These are phyloP conservation scores for Botrytis squamosa DNA, from an alignment of 2,329 filamentous ascomycete genomes.

Conservation along the genomic window DNA sequence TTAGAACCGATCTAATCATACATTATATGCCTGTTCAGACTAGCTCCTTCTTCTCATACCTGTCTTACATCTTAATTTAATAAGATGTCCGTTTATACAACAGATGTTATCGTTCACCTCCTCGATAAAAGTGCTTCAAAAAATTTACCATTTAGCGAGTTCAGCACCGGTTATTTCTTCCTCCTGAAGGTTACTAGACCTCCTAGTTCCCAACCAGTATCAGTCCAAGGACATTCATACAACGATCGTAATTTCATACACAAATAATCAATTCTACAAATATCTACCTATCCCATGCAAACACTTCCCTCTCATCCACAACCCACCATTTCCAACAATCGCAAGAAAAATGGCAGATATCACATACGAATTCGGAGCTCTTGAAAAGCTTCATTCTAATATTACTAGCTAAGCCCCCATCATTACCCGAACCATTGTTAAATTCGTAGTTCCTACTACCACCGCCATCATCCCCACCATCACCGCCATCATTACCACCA, in stretches of 20 bases:
- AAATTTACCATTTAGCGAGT: not conserved
- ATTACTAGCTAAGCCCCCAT: not conserved
- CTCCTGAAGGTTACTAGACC: not conserved
- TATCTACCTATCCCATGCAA: not conserved
- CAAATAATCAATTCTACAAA: not conserved
- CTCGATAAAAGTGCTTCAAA: not conserved
- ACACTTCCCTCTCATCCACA: not conserved
- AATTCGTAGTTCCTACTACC: too few species aligned
- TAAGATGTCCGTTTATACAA: fast-evolving
- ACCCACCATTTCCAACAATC: not conserved
- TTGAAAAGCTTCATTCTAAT: not conserved
- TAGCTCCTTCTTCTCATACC: too few species aligned
- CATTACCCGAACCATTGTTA: too few species aligned
- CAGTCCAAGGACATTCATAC: not conserved
- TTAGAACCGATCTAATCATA: too few species aligned
- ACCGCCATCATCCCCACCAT: not conserved
- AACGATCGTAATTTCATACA: not conserved
- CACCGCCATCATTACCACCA: not conserved
- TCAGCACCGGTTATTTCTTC: not conserved
- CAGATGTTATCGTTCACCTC: too few species aligned
- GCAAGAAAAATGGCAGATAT: not conserved
- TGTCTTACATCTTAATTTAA: fast-evolving
- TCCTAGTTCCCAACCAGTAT: not conserved
- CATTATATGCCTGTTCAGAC: too few species aligned
- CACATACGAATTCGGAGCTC: not conserved